Base-by-base conservation (phyloP, 2,329 filamentous ascomycete genomes). In the Aspergillus piperis region DNA sequence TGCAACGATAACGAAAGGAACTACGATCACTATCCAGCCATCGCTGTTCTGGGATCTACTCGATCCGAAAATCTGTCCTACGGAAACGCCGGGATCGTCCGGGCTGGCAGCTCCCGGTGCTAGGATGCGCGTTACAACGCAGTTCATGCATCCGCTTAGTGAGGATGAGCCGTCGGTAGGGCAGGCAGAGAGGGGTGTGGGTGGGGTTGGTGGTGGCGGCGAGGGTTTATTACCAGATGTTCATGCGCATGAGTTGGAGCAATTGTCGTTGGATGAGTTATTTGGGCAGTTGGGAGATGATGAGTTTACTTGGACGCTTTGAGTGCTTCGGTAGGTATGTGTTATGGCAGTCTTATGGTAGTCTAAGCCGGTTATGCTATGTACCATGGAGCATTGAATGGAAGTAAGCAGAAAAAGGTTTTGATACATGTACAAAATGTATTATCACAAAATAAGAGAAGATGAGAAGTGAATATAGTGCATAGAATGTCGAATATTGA, bases 21-120 rank as follows among this genome's bases (percentile, higher is more conserved):
- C 53, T 8, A 56, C 50, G 23, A 47, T 54, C 5, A 23, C 47
- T 15, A 44, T 60, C 19, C 55, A 60, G 38, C 27, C 39, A 25
- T 44, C 47, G 2, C 19, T 60, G 5, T 15, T 60, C 42, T 60
- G 58, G 58, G 58, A 57, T 3, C 4, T 60, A 8, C 32, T 60
- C 10, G 58, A 60, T 21, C 47, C 47, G 2, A 17, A 50, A 32
- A 27, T 50, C 15, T 32, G 25, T 17, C 15, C n/a, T 3, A 32
- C 25, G 3, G 15, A 8, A 19, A 17, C 25, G 6, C n/a, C 27
- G 5, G 23, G 25, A 3, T 27, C 47, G 3, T 36, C 11, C 4
- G 23, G 25, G 0, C 25, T 27, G 15, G 13, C 41, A 5, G 13
- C 41, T 8, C 23, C 47, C 0, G 47, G 27, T 4, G 47, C 47